A percentile compares a stretch with the other conserved stretches of the same genome.
These are phyloP conservation scores for Trametes punicea DNA, from an alignment of 768 basidiomycete species.

Conservation along the genomic window DNA sequence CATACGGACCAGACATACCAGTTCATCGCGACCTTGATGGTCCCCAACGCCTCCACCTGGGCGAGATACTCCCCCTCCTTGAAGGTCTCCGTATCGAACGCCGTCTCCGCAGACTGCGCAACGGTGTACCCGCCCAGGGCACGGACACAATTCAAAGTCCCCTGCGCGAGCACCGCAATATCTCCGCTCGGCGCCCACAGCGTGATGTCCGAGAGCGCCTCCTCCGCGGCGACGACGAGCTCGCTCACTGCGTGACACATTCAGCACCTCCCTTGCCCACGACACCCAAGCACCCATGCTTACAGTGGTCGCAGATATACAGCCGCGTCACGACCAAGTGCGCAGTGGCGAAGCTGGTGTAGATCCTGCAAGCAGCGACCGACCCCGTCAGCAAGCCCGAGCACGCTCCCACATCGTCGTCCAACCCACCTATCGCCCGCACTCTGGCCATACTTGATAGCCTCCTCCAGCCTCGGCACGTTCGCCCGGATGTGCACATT, in stretches of 20 bases:
- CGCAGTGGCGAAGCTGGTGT: slow-evolving; percentile 57
- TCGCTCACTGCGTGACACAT: slow-evolving; percentile 47
- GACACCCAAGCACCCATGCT: slow-evolving; percentile 29
- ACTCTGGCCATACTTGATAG: slow-evolving; percentile 61
- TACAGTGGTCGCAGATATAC: slow-evolving; percentile 62
- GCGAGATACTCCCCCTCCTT: slow-evolving; percentile 51
- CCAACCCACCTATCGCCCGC: slow-evolving; percentile 58
- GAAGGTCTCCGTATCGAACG: slow-evolving; percentile 61
- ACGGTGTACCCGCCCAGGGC: slow-evolving; percentile 60
- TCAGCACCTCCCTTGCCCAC: not conserved
- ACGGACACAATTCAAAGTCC: slow-evolving; percentile 57
- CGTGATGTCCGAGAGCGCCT: slow-evolving; percentile 56
- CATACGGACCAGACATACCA: slow-evolving; percentile 41
- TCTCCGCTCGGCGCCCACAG: slow-evolving; percentile 56
- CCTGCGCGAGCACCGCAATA: slow-evolving; percentile 49
- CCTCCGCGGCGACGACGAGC: slow-evolving; percentile 54
- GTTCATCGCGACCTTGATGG: slow-evolving; percentile 51
- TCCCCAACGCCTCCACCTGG: slow-evolving; percentile 43
- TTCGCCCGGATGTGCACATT: slow-evolving; percentile 63
- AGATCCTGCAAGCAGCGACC: slow-evolving; percentile 41
- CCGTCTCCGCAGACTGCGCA: slow-evolving; percentile 44
- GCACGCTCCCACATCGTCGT: not conserved
- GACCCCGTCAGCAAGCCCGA: not conserved
- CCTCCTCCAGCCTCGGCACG: slow-evolving; percentile 56
- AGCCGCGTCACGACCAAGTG: slow-evolving; percentile 52